phyloP scores from a whole-genome alignment of 805 yeast genomes.

The Candida taoyuanica region DNA sequence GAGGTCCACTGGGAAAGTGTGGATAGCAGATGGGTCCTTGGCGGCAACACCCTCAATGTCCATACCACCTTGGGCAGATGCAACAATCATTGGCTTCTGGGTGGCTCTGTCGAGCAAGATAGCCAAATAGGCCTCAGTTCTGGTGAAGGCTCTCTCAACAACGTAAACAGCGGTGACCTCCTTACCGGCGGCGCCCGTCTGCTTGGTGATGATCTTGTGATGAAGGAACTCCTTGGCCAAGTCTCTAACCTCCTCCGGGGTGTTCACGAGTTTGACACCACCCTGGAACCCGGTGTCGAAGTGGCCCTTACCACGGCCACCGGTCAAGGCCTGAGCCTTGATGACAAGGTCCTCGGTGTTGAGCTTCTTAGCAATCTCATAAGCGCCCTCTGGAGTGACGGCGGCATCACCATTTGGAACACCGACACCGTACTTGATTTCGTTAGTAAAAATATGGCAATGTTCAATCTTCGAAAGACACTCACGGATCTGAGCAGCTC shows the following conservation, averaged over 20 bases:
- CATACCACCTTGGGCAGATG: slow-evolving; percentile 99
- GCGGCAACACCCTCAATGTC: slow-evolving; percentile 98
- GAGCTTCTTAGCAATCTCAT: slow-evolving; percentile 70
- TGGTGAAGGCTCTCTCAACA: slow-evolving; percentile 90
- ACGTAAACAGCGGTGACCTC: slow-evolving; percentile 94
- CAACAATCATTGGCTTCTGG: slow-evolving; percentile 89
- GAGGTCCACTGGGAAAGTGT: slow-evolving; percentile 76
- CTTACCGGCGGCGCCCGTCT: slow-evolving; percentile 96
- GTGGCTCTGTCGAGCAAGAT: slow-evolving; percentile 90
- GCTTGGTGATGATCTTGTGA: slow-evolving; percentile 94
- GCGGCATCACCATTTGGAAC: slow-evolving; percentile 93
- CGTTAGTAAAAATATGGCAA: too few relatives aligned
- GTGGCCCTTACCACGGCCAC: slow-evolving; percentile 99
- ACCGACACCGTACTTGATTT: slow-evolving; percentile 66
- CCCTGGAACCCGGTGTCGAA: slow-evolving; percentile 94
- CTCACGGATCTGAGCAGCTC: slow-evolving; percentile 53
- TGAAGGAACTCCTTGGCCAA: slow-evolving; percentile 85
- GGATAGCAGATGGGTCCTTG: slow-evolving; percentile 84
- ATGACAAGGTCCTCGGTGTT: slow-evolving; percentile 80
- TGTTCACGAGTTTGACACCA: slow-evolving; percentile 86
- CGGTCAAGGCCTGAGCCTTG: slow-evolving; percentile 98
- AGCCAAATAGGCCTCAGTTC: slow-evolving; percentile 93
- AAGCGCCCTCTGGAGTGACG: slow-evolving; percentile 84
- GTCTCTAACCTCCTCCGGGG: slow-evolving; percentile 82
- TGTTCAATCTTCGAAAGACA: too few relatives aligned